Conservation (phyloP, 441 rosid genomes). For the Eutrema salsugineum region DNA sequence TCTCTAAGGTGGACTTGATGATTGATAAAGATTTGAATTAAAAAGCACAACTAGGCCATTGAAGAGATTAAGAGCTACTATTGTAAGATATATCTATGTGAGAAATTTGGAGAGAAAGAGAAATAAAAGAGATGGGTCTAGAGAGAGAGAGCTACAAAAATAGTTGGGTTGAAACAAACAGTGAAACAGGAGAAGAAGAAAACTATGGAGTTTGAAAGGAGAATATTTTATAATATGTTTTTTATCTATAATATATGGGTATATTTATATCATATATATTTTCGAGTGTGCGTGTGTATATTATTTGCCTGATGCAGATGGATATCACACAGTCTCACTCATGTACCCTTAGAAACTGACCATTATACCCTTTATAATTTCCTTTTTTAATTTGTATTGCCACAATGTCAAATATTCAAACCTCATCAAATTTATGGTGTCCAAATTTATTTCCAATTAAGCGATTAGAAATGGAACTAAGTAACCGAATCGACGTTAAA, state of each 20-base stretch:
- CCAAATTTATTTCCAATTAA: not conserved
- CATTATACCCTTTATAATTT: constrained; percentile 1
- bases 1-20: constrained; percentile 7
- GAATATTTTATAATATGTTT: not conserved
- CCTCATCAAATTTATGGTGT: not conserved
- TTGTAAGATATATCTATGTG: not conserved
- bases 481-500: too few species aligned
- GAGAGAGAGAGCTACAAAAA: not conserved
- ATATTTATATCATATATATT: not conserved
- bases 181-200: constrained; percentile 15
- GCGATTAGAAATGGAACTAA: not conserved
- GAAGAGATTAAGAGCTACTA: not conserved
- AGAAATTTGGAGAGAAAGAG: not conserved
- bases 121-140: not conserved
- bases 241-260: not conserved
- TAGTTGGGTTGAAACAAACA: not conserved
- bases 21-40: constrained; percentile 9
- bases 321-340: not conserved
- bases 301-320: not conserved
- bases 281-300: not conserved
- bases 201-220: constrained; percentile 5
- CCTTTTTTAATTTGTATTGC: too few species aligned
- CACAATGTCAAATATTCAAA: not conserved
- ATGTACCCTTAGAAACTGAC: too few species aligned
- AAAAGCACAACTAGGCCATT: constrained; percentile 5